A percentile compares a stretch with the other conserved stretches of the same genome.
phyloP scores from a whole-genome alignment of 495 filamentous ascomycete genomes.

The Geoglossum glabrum region DNA sequence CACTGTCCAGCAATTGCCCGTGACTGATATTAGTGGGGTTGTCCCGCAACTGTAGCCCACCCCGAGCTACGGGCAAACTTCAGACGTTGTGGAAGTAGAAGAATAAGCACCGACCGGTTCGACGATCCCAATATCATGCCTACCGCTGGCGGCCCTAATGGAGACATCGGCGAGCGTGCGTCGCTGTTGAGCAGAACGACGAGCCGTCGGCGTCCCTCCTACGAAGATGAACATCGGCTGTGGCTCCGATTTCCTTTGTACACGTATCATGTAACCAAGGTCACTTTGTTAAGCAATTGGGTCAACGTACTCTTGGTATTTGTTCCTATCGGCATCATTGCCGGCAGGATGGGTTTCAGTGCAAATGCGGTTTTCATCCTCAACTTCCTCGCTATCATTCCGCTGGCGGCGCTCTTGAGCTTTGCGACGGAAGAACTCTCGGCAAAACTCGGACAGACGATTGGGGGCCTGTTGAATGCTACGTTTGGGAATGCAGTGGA shows the following conservation, averaged over 20 bases:
- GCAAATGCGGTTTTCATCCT: constrained; percentile 62
- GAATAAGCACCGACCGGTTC: not conserved
- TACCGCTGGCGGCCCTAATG: not conserved
- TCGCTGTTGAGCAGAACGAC: not conserved
- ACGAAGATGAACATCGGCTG: constrained; percentile 16
- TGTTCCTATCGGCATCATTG: constrained; percentile 72
- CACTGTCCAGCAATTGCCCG: not conserved
- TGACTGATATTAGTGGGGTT: not conserved
- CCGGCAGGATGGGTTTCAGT: constrained; percentile 51
- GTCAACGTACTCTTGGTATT: constrained; percentile 77
- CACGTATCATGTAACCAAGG: constrained; percentile 28
- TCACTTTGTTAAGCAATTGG: constrained; percentile 42
- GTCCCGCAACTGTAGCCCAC: not conserved
- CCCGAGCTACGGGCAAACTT: not conserved
- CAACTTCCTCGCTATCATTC: constrained; percentile 93
- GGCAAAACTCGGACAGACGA: constrained; percentile 62
- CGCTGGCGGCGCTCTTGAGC: constrained; percentile 75
- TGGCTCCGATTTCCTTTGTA: constrained; percentile 38
- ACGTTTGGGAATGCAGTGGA: constrained; percentile 98
- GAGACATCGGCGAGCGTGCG: not conserved
- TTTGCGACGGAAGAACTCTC: constrained; percentile 92
- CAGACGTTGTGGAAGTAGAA: not conserved
- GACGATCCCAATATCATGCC: not conserved
- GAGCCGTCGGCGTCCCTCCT: not conserved
- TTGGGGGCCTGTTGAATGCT: constrained; percentile 86